phyloP scores from a whole-genome alignment of 805 yeast genomes.

The Candida corydali region DNA sequence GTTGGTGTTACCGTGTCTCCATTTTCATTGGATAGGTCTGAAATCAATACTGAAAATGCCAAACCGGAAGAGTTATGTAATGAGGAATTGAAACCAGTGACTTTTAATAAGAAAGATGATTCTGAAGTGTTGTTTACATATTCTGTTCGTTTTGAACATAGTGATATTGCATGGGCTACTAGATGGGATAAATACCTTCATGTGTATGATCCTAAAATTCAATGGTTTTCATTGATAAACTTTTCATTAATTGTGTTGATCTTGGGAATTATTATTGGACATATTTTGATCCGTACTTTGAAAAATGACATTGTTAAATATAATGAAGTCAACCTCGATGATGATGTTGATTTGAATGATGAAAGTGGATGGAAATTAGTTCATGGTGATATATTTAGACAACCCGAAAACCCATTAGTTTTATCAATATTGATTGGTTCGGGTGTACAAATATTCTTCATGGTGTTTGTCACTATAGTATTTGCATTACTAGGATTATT shows the following conservation, averaged over 20 bases:
- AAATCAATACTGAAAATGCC: constrained; percentile 16
- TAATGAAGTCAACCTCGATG: constrained; percentile 84
- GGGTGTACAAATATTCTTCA: constrained; percentile 78
- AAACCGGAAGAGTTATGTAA: constrained; percentile 26
- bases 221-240: constrained; percentile 91
- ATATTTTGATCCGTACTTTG: constrained; percentile 73
- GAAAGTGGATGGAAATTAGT: constrained; percentile 97
- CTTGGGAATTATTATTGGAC: constrained; percentile 72
- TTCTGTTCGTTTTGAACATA: constrained; percentile 67
- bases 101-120: constrained; percentile 40
- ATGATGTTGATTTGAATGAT: constrained; percentile 64
- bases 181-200: constrained; percentile 97
- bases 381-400: constrained; percentile 91
- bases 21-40: constrained; percentile 43
- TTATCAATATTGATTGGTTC: constrained; percentile 83
- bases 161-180: constrained; percentile 89
- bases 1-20: constrained; percentile 88
- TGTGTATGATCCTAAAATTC: constrained; percentile 87
- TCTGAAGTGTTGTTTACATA: constrained; percentile 76
- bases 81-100: constrained; percentile 36
- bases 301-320: constrained; percentile 83
- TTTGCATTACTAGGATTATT: constrained; percentile 87
- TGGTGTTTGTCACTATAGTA: constrained; percentile 66
- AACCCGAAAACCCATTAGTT: constrained; percentile 67
- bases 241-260: constrained; percentile 78